A percentile compares a stretch with the other conserved stretches of the same genome.
These are phyloP conservation scores for Wallacemonas sp. DNA, from an alignment of 208 protist genomes.

Conservation along the genomic window DNA sequence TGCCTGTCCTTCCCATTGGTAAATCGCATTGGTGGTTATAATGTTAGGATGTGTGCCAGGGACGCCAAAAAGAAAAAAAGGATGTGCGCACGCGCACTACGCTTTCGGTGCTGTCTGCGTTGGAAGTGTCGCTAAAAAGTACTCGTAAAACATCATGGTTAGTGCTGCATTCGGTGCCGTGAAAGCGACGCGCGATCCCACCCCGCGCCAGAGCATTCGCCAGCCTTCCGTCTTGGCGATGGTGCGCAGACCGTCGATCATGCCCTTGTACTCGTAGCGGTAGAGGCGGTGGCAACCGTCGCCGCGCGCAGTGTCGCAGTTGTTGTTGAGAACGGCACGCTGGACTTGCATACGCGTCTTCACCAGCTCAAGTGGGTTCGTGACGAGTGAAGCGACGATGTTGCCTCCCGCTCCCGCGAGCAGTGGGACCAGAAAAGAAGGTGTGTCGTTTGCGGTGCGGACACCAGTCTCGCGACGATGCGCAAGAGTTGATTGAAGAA, in stretches of 20 bases:
- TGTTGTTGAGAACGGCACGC: slow-evolving; percentile 37
- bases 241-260: slow-evolving; percentile 47
- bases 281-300: slow-evolving; percentile 20
- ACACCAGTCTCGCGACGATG: background rate
- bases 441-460: background rate
- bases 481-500: slow-evolving; percentile 13
- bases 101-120: too few species aligned
- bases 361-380: slow-evolving; percentile 89
- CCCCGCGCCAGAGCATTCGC: slow-evolving; percentile 60
- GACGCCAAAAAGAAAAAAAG: too few species aligned
- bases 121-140: slow-evolving; percentile 31
- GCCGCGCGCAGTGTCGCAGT: background rate
- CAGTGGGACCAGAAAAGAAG: slow-evolving; percentile 36
- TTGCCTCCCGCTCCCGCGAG: slow-evolving; percentile 55
- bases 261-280: slow-evolving; percentile 55
- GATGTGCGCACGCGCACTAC: too few species aligned
- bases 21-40: background rate
- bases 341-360: slow-evolving; percentile 92
- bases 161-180: slow-evolving; percentile 79
- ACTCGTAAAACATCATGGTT: slow-evolving; percentile 78
- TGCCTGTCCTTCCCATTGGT: too few species aligned
- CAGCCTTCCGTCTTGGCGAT: slow-evolving; percentile 56
- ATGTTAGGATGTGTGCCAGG: slow-evolving; percentile 5
- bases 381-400: slow-evolving; percentile 59
- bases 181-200: slow-evolving; percentile 52